Base-by-base conservation (phyloP, 208 protist genomes). In the Trypanosoma scelopori region DNA sequence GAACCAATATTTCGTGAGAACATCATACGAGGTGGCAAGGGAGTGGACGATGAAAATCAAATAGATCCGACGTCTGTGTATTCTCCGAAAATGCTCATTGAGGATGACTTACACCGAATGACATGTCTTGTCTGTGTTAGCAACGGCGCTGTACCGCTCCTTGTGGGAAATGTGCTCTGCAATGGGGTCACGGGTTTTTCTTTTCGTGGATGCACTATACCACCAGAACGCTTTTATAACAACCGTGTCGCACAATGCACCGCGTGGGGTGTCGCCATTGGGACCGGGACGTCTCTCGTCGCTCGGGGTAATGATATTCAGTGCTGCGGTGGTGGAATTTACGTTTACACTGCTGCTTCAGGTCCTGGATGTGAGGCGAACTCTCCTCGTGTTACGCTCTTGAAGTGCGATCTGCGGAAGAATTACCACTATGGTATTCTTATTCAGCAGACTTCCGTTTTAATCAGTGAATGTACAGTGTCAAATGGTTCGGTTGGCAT, bases 121-220 rank as follows among this genome's bases (percentile, higher is more conserved):
- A 42, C 66, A 13, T 59, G 25, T 46, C 77, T 82, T 50, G 60
- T 82, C 6, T 16, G 72, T 70, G 65, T 79, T 0, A 66, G 22
- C 15, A 42, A 69, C 46, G 64, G 64, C 7, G 77, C 72, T 43
- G 45, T 27, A 20, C 71, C 77, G 20, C 30, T 69, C 43, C 15
- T 82, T 28, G 39, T 61, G 30, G 66, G 65, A 18, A 82, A 82
- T 68, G 49, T 74, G 11, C 49, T 76, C 20, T 82, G 58, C 39
- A 82, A 79, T 45, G 77, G 77, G 46, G 49, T 76, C 25, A 65
- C 57, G 16, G 77, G 77, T 35, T 79, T 82, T 63, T 45, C 55
- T n/a, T 79, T 82, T 65, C 13, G 42, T 2, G 32, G 69, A 18
- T 76, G 65, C 23, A 39, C 46, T 7, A 39, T 82, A 42, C 66